Evolutionary conservation across 148 eudicot species (phyloP).

Genomic region (Rhododendron kiyosumense): DNA sequence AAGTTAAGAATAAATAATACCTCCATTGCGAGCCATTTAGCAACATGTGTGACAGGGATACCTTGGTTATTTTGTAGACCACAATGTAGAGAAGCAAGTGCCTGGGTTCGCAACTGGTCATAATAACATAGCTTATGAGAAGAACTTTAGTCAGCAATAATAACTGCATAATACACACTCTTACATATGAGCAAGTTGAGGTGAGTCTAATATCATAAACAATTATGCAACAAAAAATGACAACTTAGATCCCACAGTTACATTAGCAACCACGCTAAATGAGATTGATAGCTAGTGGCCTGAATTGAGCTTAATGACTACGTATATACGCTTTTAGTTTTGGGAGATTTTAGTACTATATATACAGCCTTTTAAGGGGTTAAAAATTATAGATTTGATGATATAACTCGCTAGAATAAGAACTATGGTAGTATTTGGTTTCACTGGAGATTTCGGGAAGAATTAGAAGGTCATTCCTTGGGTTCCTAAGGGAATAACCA

Average conservation of each 20-base stretch:
- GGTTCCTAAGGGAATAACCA: neutral
- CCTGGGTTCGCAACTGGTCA: conserved; percentile 83
- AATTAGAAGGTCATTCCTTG: neutral
- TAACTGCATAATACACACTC: neutral
- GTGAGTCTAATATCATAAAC: neutral
- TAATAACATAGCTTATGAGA: conserved; percentile 18
- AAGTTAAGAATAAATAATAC: conserved; percentile 37
- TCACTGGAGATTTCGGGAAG: neutral
- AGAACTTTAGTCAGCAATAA: neutral
- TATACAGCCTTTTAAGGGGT: neutral
- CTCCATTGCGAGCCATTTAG: conserved; percentile 98
- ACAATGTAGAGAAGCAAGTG: conserved; percentile 84
- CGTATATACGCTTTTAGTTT: neutral
- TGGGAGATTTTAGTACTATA: neutral
- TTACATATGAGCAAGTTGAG: neutral
- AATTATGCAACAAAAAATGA: neutral
- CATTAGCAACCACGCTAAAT: neutral
- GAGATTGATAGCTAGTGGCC: neutral
- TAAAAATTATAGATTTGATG: neutral
- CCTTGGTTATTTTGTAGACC: conserved; percentile 92
- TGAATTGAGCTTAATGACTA: neutral
- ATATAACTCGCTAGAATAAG: neutral
- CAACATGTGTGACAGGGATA: conserved; percentile 64
- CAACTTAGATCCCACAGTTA: neutral
- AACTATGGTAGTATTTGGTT: neutral